Evolutionary conservation across 257 asterid genomes (phyloP), one percentile per base, ranked within the genome.

Genomic region (Ilex asprella): DNA sequence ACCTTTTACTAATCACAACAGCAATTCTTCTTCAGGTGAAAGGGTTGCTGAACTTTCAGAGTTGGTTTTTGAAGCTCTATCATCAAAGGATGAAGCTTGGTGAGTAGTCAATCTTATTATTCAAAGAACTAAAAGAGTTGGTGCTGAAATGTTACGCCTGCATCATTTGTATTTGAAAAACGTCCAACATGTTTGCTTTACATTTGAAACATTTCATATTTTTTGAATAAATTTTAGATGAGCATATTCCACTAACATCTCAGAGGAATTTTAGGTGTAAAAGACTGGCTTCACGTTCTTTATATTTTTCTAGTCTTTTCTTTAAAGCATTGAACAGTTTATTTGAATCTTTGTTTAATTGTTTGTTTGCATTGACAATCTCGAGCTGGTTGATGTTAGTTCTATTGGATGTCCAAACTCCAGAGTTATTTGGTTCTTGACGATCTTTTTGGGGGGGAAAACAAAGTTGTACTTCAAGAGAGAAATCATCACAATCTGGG

Each of bases 11-110:
- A 11, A 49, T 49, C 16, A 49, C 54, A 15, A 11, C 5, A 11
- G 3, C 14, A 15, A 78, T 75, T 60, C 70, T 64, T 73, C 82
- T 57, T 82, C 87, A 31, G 82, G 70, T 39, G 88, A 84, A 79
- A 92, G 87, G 65, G 89, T 81, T 60, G 75, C 59, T 5, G 86
- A 77, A 75, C 95, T 89, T 46, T 69, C 79, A 50, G 82, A 70
- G 61, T 80, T 93, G 86, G 61, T 69, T 50, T 93, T 82, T 62
- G 99, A 93, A 82, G 99, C 95, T 76, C 77, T 69, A 77, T 93
- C 97, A 47, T 81, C 89, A 3, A 89, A 81, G 75, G 99, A 93
- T 85, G 59, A 60, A 60, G 97, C 96, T 75, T 93, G 97, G 99
- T 93, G 72, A 86, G 88, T 60, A 58, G 56, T 67, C n/a, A 51